Evolutionary conservation across 1,139 yeast species (phyloP), one percentile per base, ranked within the genome.

Genomic region (Suhomyces coccinellae): DNA sequence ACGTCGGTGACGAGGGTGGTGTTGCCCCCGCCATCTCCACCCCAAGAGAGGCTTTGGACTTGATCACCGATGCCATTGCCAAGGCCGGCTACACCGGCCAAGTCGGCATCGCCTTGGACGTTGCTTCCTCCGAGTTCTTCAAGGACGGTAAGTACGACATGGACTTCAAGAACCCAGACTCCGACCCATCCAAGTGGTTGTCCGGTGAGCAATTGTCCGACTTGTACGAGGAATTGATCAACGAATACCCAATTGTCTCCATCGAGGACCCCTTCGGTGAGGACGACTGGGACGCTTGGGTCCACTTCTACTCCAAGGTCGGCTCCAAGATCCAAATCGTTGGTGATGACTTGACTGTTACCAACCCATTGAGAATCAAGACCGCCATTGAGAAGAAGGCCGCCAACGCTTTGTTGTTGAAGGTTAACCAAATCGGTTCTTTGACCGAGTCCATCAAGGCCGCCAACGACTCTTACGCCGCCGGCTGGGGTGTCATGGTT

Each of bases 1-100:
- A 91, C 79, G 97, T 91, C 68, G 98, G 98, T 83, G 98, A 91
- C 75, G 97, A 91, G 81, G 97, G 98, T 84, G 98, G 98, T 82
- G 96, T 91, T 79, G 97, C 97, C 63, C 98, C 98, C 72, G 87
- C 88, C 75, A 83, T 91, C 62, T 80, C 85, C 57, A 81, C 96
- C 61, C 90, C 98, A 67, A 87, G 82, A 72, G 97, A 91, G 80
- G 97, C 97, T 59, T 79, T 91, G 61, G 96, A 90, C 77, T 85
- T 91, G 71, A 88, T 91, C 70, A 80, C 82, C 61, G 84, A 75
- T 56, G 88, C 97, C 66, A 90, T 91, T 71, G 87, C 83, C 67
- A 71, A 76, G 59, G 96, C 97, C 58, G 98, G 98, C 66, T 89
- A 90, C 85, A 84, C 83, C 56, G 97, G 96, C 72, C 76, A 82